phyloP scores from a whole-genome alignment of 2,329 filamentous ascomycete genomes.

The Aspergillus cejpii region DNA sequence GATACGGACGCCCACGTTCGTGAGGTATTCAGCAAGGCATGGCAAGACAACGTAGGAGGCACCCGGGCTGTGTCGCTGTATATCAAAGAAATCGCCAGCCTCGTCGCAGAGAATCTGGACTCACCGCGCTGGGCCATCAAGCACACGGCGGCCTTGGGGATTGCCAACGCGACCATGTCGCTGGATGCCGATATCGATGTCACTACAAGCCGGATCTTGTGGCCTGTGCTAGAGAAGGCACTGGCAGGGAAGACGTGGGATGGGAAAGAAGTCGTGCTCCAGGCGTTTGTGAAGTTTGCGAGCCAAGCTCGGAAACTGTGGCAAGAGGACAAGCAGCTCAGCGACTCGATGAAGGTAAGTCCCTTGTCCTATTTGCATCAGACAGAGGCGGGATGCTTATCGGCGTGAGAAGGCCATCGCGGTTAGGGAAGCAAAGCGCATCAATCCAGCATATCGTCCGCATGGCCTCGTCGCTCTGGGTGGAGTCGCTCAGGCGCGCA shows the following conservation, averaged over 20 bases:
- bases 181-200: slow-evolving; percentile 54
- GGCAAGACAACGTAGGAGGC: slow-evolving; percentile 85
- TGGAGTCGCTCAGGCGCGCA: slow-evolving; percentile 60
- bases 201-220: slow-evolving; percentile 58
- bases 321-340: slow-evolving; percentile 52
- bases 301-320: slow-evolving; percentile 56
- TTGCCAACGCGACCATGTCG: slow-evolving; percentile 65
- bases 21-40: slow-evolving; percentile 75
- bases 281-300: slow-evolving; percentile 71
- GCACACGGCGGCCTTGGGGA: slow-evolving; percentile 74
- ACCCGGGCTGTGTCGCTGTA: slow-evolving; percentile 75
- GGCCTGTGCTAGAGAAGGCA: slow-evolving; percentile 76
- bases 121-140: slow-evolving; percentile 85
- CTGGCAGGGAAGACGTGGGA: slow-evolving; percentile 85
- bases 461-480: slow-evolving; percentile 68
- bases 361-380: slow-evolving; percentile 7
- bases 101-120: slow-evolving; percentile 63
- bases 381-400: slow-evolving; percentile 8
- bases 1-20: slow-evolving; percentile 74
- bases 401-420: slow-evolving; percentile 51
- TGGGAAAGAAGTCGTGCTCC: slow-evolving; percentile 79
- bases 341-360: slow-evolving; percentile 61
- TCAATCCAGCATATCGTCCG: slow-evolving; percentile 76
- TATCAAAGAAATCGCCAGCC: slow-evolving; percentile 67
- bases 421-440: slow-evolving; percentile 81